phyloP scores from a whole-genome alignment of 2,329 filamentous ascomycete genomes.

The Trichoderma guizhouense region DNA sequence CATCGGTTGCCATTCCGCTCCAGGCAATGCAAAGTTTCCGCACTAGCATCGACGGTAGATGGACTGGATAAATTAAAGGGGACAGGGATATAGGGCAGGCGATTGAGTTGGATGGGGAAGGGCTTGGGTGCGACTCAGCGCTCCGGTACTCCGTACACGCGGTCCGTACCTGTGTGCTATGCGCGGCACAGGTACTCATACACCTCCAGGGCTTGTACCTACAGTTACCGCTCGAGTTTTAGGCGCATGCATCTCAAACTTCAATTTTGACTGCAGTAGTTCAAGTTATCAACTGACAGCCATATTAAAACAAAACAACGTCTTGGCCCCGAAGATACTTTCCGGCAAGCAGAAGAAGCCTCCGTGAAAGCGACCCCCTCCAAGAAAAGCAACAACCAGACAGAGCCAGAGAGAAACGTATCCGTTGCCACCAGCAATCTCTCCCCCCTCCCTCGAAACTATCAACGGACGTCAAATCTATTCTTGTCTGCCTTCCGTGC shows the following conservation, averaged over 20 bases:
- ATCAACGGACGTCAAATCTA: constrained; percentile 5
- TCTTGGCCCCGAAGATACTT: background rate
- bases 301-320: background rate
- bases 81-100: background rate
- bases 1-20: constrained; percentile 7
- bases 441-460: background rate
- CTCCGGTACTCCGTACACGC: background rate
- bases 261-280: background rate
- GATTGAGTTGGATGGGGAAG: constrained; percentile 1
- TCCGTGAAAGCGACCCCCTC: background rate
- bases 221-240: background rate
- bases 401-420: background rate
- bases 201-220: background rate
- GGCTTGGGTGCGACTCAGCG: background rate
- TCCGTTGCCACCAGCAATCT: background rate
- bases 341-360: background rate
- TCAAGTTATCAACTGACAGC: background rate
- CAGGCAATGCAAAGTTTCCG: constrained; percentile 6
- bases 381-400: background rate
- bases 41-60: constrained; percentile 18
- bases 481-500: background rate
- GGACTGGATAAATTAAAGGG: constrained; percentile 14
- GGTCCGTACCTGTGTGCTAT: background rate
- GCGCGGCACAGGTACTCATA: background rate
- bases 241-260: background rate